A percentile compares a stretch with the other conserved stretches of the same genome.
Conservation (phyloP, 2,329 filamentous ascomycete genomes). For the Paecilomyces niveus region DNA sequence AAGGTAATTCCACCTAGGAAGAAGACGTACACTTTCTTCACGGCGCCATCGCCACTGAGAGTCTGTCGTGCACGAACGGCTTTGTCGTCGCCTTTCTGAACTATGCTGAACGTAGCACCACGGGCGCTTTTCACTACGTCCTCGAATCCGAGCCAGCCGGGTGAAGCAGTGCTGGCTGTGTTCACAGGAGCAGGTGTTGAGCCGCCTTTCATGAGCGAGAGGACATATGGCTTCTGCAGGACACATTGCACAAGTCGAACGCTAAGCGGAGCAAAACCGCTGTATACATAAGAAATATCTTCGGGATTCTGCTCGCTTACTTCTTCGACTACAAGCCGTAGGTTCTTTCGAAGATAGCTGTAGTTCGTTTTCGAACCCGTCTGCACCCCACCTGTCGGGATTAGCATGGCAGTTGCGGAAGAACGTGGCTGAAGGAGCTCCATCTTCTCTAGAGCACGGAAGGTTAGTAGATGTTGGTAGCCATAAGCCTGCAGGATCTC, state of each 20-base stretch:
- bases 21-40: constrained; percentile 90
- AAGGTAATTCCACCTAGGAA: constrained; percentile 96
- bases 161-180: constrained; percentile 53
- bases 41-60: constrained; percentile 64
- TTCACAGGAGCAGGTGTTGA: constrained; percentile 42
- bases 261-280: constrained; percentile 88
- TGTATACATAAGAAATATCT: constrained; percentile 96
- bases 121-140: constrained; percentile 81
- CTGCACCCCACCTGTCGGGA: constrained; percentile 61
- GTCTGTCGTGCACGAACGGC: constrained; percentile 79
- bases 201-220: constrained; percentile 61
- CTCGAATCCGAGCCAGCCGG: constrained; percentile 91
- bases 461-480: constrained; percentile 86
- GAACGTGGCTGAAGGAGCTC: constrained; percentile 73
- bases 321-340: constrained; percentile 89
- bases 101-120: constrained; percentile 83
- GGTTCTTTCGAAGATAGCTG: constrained; percentile 73
- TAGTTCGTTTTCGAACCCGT: constrained; percentile 80
- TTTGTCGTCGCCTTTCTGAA: constrained; percentile 88
- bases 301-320: constrained; percentile 92
- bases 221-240: constrained; percentile 79
- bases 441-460: constrained; percentile 81
- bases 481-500: constrained; percentile 89
- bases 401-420: constrained; percentile 71
- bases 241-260: constrained; percentile 88